Base-by-base conservation (phyloP, 75 land plant species). In the Selaginella moellendorffii region DNA sequence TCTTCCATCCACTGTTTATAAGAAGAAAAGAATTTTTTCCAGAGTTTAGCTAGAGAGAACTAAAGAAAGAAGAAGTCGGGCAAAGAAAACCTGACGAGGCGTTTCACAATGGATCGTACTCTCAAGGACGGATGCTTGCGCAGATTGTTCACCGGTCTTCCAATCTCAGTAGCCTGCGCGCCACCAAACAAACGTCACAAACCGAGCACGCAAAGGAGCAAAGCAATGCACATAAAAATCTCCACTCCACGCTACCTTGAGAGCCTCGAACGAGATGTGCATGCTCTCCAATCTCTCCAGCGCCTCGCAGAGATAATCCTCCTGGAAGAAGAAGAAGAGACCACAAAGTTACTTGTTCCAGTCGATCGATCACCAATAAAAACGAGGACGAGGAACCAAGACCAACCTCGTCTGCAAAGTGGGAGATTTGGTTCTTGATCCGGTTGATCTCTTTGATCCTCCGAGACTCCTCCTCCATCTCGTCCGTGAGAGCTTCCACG, bases 221-320 rank as follows among this genome's bases (percentile, higher is more conserved):
- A 2, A 25, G n/a, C 21, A 21, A 56, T 56, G 59, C 19, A 56
- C 59, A 19, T 24, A n/a, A n/a, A n/a, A n/a, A n/a, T n/a, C n/a
- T n/a, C n/a, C n/a, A n/a, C n/a, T n/a, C n/a, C n/a, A n/a, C n/a
- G n/a, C n/a, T 56, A 56, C 59, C 59, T 56, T 56, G 8, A 56
- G 59, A 56, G 21, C 21, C 8, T 56, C 59, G n/a, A 21, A 56
- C 5, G 59, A 56, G 9, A 56, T 8, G 2, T 56, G 59, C 59
- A 56, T 56, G 19, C n/a, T 24, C n/a, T 56, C 59, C n/a, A 56
- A 56, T 56, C 19, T 56, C n/a, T 56, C 23, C 21, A 56, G 21
- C 5, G 24, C 21, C 9, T 56, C 24, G 25, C 8, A 56, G 2
- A 56, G n/a, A 56, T 56, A 19, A 5, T 56, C 59, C 59, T 56